Evolutionary conservation across 2,329 filamentous ascomycete genomes (phyloP), one percentile per base, ranked within the genome.

Genomic region (Botrytis squamosa): DNA sequence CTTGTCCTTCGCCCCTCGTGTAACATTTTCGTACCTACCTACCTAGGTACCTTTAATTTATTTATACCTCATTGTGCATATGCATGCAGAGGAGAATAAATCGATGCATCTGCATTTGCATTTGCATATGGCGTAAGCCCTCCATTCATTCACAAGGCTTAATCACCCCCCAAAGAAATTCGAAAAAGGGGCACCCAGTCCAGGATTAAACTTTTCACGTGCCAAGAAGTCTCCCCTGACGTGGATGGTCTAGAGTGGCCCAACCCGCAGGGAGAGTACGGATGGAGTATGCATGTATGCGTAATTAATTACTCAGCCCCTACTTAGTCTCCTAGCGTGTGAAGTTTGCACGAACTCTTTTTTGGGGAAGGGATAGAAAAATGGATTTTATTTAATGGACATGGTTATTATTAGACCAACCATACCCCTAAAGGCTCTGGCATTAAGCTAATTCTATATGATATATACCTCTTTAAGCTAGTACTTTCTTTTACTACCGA

Each of bases 181-280:
- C 5, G 7, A 33, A 65, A 52, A 67, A 67, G 65, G 65, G 66
- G 66, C 10, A 42, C 42, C 8, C 14, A 7, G 14, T 9, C 8
- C 14, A 7, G 14, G 4, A 57, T 29, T 9, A 29, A 18, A 57
- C 5, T 57, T 9, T 57, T 67, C 22, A 38, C 8, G 38, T 12
- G 33, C 33, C 64, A 67, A 67, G 64, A n/a, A 1, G 6, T 16
- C 5, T n/a, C 25, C 49, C 49, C 49, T n/a, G n/a, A n/a, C 29
- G 64, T 52, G 64, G 44, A 40, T 9, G n/a, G 20, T 67, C 33
- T 67, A 52, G 64, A 68, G 25, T 68, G 66, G 66, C 66, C 66
- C 66, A 36, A 68, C 36, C 66, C 49, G 66, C 25, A 57, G 20
- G 49, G 22, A 42, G 10, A 46, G 33, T 18, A 22, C 40, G 62